phyloP scores from a whole-genome alignment of 169 alveolate species.

The Condylostoma magnum region DNA sequence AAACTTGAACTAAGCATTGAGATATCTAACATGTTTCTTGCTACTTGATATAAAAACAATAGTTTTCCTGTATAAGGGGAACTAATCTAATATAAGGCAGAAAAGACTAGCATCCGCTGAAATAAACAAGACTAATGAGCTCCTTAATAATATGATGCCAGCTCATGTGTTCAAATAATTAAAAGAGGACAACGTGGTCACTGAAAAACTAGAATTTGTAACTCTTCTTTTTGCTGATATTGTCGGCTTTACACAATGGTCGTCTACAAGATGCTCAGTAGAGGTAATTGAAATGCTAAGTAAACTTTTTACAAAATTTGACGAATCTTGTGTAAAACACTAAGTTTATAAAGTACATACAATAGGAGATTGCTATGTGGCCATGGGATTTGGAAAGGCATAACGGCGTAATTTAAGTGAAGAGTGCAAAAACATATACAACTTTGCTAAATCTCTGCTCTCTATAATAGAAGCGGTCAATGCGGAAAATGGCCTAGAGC shows the following conservation, averaged over 20 bases:
- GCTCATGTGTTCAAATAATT: conserved; percentile 18
- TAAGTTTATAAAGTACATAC: conserved; percentile 72
- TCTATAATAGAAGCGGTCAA: conserved; percentile 6
- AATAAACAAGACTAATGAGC: conserved; percentile 8
- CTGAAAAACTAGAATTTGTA: conserved; percentile 34
- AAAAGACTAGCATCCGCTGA: too few species aligned
- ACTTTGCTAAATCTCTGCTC: background rate
- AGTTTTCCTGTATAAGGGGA: too few species aligned
- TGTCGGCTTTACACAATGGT: conserved; percentile 55
- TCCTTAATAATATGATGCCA: conserved; percentile 24
- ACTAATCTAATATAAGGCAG: too few species aligned
- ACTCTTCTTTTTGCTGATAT: conserved; percentile 57
- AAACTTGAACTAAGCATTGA: too few species aligned
- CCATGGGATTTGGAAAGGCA: conserved; percentile 55
- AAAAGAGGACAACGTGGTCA: conserved; percentile 29
- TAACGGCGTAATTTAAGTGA: conserved; percentile 37
- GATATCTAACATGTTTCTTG: too few species aligned
- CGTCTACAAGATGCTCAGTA: conserved; percentile 45
- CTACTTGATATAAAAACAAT: too few species aligned
- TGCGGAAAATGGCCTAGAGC: background rate
- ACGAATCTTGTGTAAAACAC: conserved; percentile 54
- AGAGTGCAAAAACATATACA: conserved; percentile 16
- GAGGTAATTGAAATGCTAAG: conserved; percentile 62
- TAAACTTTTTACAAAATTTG: conserved; percentile 61
- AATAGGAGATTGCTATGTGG: conserved; percentile 78